Conservation (phyloP, 2,329 filamentous ascomycete species). For the Zymoseptoria passerinii region DNA sequence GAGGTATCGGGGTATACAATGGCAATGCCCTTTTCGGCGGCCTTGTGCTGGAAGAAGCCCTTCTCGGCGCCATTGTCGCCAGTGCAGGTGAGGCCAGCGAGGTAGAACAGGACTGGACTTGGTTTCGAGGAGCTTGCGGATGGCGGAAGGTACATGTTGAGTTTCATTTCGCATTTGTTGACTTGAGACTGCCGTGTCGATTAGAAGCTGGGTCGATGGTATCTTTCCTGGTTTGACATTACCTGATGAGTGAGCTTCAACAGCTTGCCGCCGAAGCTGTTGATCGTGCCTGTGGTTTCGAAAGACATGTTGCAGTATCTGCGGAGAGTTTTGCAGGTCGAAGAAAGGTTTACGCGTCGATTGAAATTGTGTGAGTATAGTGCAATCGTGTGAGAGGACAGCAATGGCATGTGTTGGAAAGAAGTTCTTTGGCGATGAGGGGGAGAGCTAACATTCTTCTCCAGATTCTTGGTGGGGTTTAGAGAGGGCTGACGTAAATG, state of each 20-base stretch:
- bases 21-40: conserved; percentile 75
- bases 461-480: background rate
- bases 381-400: background rate
- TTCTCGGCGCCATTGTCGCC: conserved; percentile 70
- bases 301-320: conserved; percentile 58
- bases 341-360: background rate
- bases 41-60: conserved; percentile 84
- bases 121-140: conserved; percentile 53
- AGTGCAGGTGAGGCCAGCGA: conserved; percentile 90
- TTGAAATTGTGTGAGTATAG: background rate
- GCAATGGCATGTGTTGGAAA: conserved; percentile 6
- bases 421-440: background rate
- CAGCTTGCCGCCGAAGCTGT: conserved; percentile 87
- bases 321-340: background rate
- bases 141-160: conserved; percentile 86
- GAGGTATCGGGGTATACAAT: conserved; percentile 92
- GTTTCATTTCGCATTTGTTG: conserved; percentile 80
- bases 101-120: conserved; percentile 81
- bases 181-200: conserved; percentile 50
- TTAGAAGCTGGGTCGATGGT: background rate
- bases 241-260: conserved; percentile 76
- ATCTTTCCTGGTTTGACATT: background rate
- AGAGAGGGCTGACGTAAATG: conserved; percentile 3
- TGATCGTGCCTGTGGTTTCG: conserved; percentile 80
- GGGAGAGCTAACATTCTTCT: conserved; percentile 1